Base-by-base conservation (phyloP, 768 basidiomycete genomes). In the Phanerochaete carnosa region DNA sequence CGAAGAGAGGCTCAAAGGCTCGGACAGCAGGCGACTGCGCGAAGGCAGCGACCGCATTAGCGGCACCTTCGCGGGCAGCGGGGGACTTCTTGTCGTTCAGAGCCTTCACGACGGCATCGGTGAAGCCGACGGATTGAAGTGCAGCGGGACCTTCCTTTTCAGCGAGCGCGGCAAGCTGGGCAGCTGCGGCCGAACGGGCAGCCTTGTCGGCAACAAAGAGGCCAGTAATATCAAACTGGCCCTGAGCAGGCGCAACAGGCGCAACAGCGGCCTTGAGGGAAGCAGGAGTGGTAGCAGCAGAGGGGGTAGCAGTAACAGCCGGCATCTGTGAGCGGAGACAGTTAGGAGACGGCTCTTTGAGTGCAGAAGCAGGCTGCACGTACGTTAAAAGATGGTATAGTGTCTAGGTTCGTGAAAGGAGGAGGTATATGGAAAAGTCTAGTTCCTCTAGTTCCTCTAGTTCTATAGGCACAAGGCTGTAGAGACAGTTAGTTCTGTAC, bases 71-170 rank as follows among this genome's bases (percentile, higher is more conserved):
- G 72, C 95, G 94, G 64, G 90, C 84, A 63, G 88, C 90, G 55
- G 94, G 88, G 19, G 90, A 92, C 81, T 95, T 97, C 86, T 98
- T 98, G 87, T 97, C 94, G 75, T 80, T 81, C 64, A 97, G 86
- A 56, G 93, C 94, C 81, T 90, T 92, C 75, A 92, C 69, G 64
- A 85, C 75, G 68, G 92, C 89, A 57, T 87, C 88, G 37, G 76
- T 77, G 77, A 95, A 88, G 64, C 82, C 87, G 63, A 84, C 77
- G 63, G 86, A 79, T 62, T 81, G 79, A 71, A 97, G 84, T 73
- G 86, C 87, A 62, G 85, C 76, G 64, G 91, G 89, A 72, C 94
- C 94, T 59, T 91, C 84, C 78, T 92, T 92, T 86, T 93, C 85
- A 66, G 84, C 86, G 73, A 84, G 77, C 61, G 87, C 83, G 65